These are phyloP conservation scores for Curvularia verruculosa DNA, from an alignment of 2,329 filamentous ascomycete species.

Conservation along the genomic window DNA sequence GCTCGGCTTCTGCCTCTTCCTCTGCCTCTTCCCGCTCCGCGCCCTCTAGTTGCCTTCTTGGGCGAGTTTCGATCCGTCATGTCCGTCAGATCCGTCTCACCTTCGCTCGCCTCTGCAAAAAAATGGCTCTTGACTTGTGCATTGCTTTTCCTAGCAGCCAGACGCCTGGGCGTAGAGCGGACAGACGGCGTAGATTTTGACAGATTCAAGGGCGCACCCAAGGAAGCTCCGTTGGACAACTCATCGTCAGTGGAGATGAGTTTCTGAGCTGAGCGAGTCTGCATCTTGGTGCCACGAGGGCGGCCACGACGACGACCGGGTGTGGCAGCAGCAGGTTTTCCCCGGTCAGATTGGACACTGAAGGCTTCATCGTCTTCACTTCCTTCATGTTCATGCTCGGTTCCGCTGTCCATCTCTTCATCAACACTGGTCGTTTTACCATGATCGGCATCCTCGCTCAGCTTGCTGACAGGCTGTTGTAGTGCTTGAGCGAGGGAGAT, in stretches of 20 bases:
- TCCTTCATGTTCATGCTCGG: slow-evolving; percentile 52
- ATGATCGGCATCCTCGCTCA: not conserved
- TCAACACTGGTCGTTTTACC: not conserved
- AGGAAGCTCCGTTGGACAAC: slow-evolving; percentile 19
- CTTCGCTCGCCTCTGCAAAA: slow-evolving; percentile 40
- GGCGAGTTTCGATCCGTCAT: slow-evolving; percentile 30
- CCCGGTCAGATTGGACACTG: slow-evolving; percentile 11
- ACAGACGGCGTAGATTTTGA: slow-evolving; percentile 15
- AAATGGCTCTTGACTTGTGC: slow-evolving; percentile 44
- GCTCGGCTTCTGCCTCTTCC: slow-evolving; percentile 15
- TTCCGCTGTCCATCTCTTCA: slow-evolving; percentile 16
- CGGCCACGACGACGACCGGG: slow-evolving; percentile 1
- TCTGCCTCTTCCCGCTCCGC: slow-evolving; percentile 11
- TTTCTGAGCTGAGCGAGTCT: slow-evolving; percentile 12
- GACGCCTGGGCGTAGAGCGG: slow-evolving; percentile 31
- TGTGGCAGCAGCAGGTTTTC: slow-evolving; percentile 12
- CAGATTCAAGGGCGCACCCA: slow-evolving; percentile 14
- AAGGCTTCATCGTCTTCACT: slow-evolving; percentile 13
- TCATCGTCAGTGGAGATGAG: slow-evolving; percentile 15
- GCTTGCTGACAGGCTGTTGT: slow-evolving; percentile 21
- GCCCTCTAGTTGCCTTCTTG: slow-evolving; percentile 11
- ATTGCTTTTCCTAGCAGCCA: slow-evolving; percentile 36
- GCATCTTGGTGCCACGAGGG: slow-evolving; percentile 13
- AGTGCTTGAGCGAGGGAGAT: slow-evolving; percentile 46
- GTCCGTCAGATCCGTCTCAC: slow-evolving; percentile 42